Evolutionary conservation across 176 grass and related monocot species (phyloP), one percentile per base, ranked within the genome.

Genomic region (Cocos nucifera): DNA sequence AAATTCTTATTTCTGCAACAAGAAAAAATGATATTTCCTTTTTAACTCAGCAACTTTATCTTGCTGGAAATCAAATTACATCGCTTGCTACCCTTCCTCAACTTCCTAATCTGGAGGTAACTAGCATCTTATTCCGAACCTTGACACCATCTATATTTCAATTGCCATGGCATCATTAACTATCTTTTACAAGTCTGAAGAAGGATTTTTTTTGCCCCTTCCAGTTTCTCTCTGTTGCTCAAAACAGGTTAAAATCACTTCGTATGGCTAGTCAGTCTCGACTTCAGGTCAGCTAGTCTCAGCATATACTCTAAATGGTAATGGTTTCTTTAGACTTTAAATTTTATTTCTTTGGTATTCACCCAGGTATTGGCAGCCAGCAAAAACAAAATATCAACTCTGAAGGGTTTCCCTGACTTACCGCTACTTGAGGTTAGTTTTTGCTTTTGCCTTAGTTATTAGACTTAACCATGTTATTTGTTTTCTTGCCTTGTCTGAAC

Each of bases 51-150:
- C 92, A 97, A 97, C 87, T 97, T 56, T 91, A 97, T 77, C 92
- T 97, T 73, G 92, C 92, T 59, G 92, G 92, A 65, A 97, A 97
- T 79, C 84, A 91, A 91, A 91, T 91, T 80, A 82, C 87, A 62
- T 91, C 92, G 57, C 92, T 97, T 73, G 64, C 84, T 73, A 88
- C 68, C 22, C 88, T 97, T 72, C 92, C 92, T 0, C 63, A 70
- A 62, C 70, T 97, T 84, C 87, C 92, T 73, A 91, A 97, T 63
- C 76, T 97, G 87, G 92, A 97, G 92, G 92, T 97, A 68, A n/a
- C 53, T 30, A 67, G 24, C 21, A 63, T n/a, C 67, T 80, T 61
- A 62, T 51, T 29, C 54, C n/a, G 60, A 54, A 65, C 56, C 56
- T 70, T 79, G 25, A 20, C 22, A 44, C 9, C 35, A 44, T 44